Evolutionary conservation across 306 rosid species (phyloP).

Genomic region (Cucurbita moschata): DNA sequence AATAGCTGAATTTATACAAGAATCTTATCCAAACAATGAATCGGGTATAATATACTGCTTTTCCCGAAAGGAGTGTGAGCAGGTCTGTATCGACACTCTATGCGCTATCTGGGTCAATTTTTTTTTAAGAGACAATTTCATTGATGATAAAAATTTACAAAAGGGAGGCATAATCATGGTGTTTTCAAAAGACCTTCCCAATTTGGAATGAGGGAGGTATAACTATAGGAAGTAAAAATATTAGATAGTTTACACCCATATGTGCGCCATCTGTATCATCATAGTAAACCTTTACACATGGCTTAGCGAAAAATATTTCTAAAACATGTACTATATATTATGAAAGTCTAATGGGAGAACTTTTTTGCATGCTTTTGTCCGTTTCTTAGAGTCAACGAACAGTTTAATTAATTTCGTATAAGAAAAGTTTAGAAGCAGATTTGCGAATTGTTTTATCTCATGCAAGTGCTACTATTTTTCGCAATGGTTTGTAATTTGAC

Average conservation of each 20-base stretch:
- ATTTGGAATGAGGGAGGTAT: no score
- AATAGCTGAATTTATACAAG: conserved; percentile 59
- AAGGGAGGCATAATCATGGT: no score
- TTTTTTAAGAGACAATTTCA: no score
- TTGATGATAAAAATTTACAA: no score
- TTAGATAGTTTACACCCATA: no score
- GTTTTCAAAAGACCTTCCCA: no score
- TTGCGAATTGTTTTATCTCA: background rate
- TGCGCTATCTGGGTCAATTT: background rate
- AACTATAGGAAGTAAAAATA: no score
- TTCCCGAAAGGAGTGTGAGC: conserved; percentile 91
- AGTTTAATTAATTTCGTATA: no score
- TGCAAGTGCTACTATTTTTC: background rate
- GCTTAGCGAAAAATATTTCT: background rate
- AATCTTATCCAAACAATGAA: conserved; percentile 58
- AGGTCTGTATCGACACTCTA: conserved; percentile 27
- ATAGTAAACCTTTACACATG: background rate
- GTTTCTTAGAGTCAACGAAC: background rate
- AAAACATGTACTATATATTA: background rate
- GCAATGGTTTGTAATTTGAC: background rate
- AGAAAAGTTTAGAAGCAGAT: background rate
- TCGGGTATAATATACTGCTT: conserved; percentile 94
- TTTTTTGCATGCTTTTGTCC: background rate
- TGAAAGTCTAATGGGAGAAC: background rate
- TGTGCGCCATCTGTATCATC: background rate